These are phyloP conservation scores for Podospora pseudocomata DNA, from an alignment of 495 filamentous ascomycete species.

Conservation along the genomic window DNA sequence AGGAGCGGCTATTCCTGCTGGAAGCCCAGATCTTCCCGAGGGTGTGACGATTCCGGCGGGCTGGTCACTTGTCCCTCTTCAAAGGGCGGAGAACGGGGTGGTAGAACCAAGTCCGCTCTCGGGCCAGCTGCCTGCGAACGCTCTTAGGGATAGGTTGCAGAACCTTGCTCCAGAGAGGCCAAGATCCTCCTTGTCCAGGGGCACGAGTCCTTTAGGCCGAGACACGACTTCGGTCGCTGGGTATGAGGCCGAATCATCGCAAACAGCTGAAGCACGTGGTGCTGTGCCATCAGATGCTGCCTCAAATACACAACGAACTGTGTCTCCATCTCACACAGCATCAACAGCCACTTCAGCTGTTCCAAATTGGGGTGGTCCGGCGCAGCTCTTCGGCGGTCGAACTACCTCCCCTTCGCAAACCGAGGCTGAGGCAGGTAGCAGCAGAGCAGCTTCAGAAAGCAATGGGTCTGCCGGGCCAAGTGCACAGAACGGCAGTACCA, in stretches of 20 bases:
- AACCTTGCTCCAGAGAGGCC: conserved; percentile 9
- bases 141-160: conserved; percentile 11
- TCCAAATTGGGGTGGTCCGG: conserved; percentile 44
- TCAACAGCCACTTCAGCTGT: conserved; percentile 38
- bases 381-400: conserved; percentile 34
- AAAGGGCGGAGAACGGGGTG: conserved; percentile 46
- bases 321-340: conserved; percentile 9
- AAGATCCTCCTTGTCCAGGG: neutral
- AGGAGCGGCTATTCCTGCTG: conserved; percentile 53
- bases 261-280: conserved; percentile 7
- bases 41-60: conserved; percentile 70
- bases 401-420: neutral
- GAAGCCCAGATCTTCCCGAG: conserved; percentile 65
- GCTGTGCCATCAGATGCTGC: conserved; percentile 11
- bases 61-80: conserved; percentile 70
- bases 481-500: conserved; percentile 15
- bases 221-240: neutral
- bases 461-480: neutral
- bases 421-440: neutral
- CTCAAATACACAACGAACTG: conserved; percentile 11
- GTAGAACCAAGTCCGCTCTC: conserved; percentile 22
- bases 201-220: neutral
- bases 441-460: neutral
- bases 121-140: conserved; percentile 12
- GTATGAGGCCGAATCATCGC: neutral